phyloP scores from a whole-genome alignment of 768 basidiomycete genomes.

The Russula virescens region DNA sequence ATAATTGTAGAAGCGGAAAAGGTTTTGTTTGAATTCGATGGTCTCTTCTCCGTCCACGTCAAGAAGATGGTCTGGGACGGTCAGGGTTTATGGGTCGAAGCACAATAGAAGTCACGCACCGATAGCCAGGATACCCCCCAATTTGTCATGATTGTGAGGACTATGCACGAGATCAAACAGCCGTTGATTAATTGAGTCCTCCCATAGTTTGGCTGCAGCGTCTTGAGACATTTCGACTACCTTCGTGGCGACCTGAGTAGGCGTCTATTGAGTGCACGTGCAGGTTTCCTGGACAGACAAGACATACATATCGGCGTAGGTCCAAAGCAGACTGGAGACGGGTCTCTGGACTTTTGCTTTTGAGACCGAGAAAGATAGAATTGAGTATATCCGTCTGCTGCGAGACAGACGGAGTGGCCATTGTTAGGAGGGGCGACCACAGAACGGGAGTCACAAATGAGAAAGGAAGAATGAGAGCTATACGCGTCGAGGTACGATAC shows the following conservation, averaged over 20 bases:
- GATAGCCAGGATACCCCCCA: constrained; percentile 85
- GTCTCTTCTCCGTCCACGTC: constrained; percentile 74
- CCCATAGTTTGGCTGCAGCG: constrained; percentile 76
- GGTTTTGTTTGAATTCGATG: constrained; percentile 71
- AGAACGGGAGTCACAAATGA: no score
- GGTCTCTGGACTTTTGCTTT: constrained; percentile 56
- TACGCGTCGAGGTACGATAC: no score
- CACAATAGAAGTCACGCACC: constrained; percentile 41
- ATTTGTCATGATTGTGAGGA: constrained; percentile 68
- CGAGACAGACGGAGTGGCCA: constrained; percentile 57
- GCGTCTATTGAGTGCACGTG: constrained; percentile 7
- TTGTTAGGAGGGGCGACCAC: constrained; percentile 28
- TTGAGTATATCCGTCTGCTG: constrained; percentile 57
- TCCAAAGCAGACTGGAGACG: constrained; percentile 66
- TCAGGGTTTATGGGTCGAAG: constrained; percentile 10
- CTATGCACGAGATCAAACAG: constrained; percentile 83
- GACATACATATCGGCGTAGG: constrained; percentile 65
- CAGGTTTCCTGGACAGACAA: background rate
- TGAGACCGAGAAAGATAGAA: constrained; percentile 62
- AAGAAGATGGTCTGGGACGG: constrained; percentile 60
- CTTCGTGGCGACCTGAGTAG: constrained; percentile 57
- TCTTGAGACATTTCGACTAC: constrained; percentile 80
- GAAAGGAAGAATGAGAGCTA: no score
- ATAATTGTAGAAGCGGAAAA: constrained; percentile 88
- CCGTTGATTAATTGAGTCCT: constrained; percentile 72